Base-by-base conservation (phyloP, 2,329 filamentous ascomycete species). In the Nemania diffusa region DNA sequence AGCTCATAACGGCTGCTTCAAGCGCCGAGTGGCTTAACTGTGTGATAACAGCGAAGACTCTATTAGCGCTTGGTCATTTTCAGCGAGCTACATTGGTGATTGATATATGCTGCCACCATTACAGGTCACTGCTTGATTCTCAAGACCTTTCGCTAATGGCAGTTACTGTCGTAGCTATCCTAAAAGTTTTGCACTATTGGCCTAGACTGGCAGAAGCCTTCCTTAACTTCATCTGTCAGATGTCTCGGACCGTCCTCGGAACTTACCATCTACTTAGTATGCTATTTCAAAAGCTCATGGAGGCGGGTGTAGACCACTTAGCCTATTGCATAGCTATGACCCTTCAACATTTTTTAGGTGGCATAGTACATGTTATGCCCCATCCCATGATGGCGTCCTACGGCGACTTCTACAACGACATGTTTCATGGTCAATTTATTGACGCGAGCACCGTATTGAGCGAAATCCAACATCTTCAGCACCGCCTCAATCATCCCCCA, bases 231-330 rank as follows among this genome's bases (percentile, higher is more conserved):
- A 26, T 42, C 20, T 53, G n/a, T 22, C 44, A 13, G 13, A 52
- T 64, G 61, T 52, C 44, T 20, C 46, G 53, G 17, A 53, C 52
- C 6, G 55, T 58, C 5, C 53, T 64, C 13, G 61, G 61, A 24
- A 11, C 7, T 34, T 2, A 2, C 13, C 61, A 64, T 44, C 61
- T 44, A 3, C 20, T 58, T 6, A 64, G 44, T 11, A 27, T 53
- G 29, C 37, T 64, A 24, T 52, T 57, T 34, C 55, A 37, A 3
- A 57, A 53, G 17, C 37, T 52, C 3, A 44, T 32, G 5, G 55
- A 32, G 26, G 46, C 46, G 15, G 37, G 53, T 3, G 3, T 29
- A 20, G 44, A 32, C 2, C 15, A 64, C 26, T 26, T 64, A n/a
- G 15, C 20, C 13, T 51, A 51, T 17, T 64, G 53, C 46, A 15